These are phyloP conservation scores for Nyssa sinensis DNA, from an alignment of 148 eudicot genomes.

Conservation along the genomic window DNA sequence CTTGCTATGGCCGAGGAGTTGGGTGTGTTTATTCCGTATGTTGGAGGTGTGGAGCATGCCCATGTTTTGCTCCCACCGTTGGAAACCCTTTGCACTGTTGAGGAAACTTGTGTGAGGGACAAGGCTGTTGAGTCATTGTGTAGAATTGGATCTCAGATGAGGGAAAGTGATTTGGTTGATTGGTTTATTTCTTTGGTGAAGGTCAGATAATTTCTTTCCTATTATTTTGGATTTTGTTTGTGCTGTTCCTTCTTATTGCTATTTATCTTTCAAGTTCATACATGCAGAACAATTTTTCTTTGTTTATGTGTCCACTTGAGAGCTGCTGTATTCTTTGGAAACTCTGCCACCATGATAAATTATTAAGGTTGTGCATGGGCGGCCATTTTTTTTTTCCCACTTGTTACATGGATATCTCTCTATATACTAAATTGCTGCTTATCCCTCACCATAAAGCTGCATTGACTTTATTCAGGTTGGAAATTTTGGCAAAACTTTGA, in stretches of 20 bases:
- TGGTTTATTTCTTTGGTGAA: conserved; percentile 84
- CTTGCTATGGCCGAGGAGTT: conserved; percentile 97
- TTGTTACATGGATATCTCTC: neutral
- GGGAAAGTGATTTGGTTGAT: conserved; percentile 85
- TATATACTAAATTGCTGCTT: neutral
- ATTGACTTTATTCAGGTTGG: neutral
- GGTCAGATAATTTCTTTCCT: conserved; percentile 41
- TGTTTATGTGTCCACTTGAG: too few relatives aligned
- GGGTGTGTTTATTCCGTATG: conserved; percentile 93
- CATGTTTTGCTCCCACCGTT: conserved; percentile 89
- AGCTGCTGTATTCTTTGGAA: too few relatives aligned
- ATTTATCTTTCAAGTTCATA: neutral
- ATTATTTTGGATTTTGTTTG: neutral
- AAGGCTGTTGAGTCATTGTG: conserved; percentile 95
- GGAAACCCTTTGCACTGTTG: conserved; percentile 92
- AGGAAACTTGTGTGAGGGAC: conserved; percentile 97
- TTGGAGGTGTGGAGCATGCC: conserved; percentile 93
- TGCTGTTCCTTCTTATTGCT: neutral
- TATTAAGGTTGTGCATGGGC: neutral
- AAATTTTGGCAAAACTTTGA: neutral
- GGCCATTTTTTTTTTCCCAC: neutral
- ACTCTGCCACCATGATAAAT: neutral
- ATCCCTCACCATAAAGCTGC: neutral
- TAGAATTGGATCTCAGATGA: conserved; percentile 93
- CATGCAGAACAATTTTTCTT: neutral